A percentile compares a stretch with the other conserved stretches of the same genome.
Conservation (phyloP, 345 rosid genomes). For the Xanthoceras sorbifolium region DNA sequence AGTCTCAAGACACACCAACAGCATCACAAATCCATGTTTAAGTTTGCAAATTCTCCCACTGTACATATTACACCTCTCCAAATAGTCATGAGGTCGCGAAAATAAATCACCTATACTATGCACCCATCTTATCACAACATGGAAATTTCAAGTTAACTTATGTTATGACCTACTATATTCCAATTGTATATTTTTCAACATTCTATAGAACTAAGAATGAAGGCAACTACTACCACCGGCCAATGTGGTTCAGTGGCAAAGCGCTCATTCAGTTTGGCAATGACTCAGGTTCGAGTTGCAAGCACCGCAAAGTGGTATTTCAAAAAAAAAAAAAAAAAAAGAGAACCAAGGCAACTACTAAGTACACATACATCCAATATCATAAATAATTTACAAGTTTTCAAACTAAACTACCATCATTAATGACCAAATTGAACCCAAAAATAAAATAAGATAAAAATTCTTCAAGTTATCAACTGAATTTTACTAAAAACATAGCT, state of each 20-base stretch:
- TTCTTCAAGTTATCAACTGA: neutral
- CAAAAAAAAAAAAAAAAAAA: no score
- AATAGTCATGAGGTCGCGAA: no score
- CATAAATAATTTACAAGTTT: neutral
- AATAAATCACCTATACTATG: neutral
- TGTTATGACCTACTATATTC: no score
- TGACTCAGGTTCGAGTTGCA: no score
- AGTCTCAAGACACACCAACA: neutral
- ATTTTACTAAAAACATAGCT: neutral
- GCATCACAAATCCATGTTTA: neutral
- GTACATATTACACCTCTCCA: neutral
- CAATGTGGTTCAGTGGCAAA: no score
- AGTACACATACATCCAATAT: neutral
- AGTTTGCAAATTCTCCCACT: neutral
- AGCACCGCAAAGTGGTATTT: no score
- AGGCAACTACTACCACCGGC: neutral
- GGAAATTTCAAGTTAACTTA: no score
- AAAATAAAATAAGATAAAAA: neutral
- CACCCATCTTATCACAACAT: neutral
- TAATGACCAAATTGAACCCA: neutral
- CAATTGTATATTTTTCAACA: no score
- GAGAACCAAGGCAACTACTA: neutral
- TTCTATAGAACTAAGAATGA: no score
- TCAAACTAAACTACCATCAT: neutral
- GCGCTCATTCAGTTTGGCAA: no score